Conservation (phyloP, 768 basidiomycete genomes). For the Mycena latifolia region DNA sequence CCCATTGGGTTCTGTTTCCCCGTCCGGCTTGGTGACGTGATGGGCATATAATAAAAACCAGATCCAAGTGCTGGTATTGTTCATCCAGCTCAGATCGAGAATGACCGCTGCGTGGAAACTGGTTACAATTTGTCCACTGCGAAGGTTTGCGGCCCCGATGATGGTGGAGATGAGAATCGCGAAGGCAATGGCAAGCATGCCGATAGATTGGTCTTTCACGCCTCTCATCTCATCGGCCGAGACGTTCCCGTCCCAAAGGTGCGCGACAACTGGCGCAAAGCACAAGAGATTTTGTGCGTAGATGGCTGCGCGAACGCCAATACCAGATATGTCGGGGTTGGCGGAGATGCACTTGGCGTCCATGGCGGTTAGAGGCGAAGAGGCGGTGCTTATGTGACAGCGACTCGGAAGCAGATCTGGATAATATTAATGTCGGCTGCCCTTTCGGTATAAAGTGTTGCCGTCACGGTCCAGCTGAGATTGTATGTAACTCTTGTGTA, state of each 20-base stretch:
- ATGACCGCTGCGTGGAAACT: neutral
- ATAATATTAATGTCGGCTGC: no score
- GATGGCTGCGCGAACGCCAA: no score
- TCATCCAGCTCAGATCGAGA: constrained; percentile 7
- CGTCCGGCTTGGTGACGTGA: neutral
- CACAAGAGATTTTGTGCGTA: constrained; percentile 16
- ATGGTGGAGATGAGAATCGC: constrained; percentile 5
- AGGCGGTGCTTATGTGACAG: neutral
- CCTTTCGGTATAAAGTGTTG: no score
- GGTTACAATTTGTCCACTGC: neutral
- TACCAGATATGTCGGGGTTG: constrained; percentile 9
- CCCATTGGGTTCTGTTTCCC: no score
- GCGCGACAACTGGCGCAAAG: constrained; percentile 7
- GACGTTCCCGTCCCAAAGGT: constrained; percentile 15
- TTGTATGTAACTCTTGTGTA: no score
- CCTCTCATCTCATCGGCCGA: constrained; percentile 10
- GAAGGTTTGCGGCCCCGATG: neutral
- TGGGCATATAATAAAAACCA: constrained; percentile 1
- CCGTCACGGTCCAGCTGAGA: no score
- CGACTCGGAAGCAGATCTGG: no score
- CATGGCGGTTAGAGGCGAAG: constrained; percentile 6
- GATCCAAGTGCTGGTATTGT: no score
- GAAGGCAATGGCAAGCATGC: constrained; percentile 9
- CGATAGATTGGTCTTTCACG: constrained; percentile 19
- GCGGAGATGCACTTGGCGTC: constrained; percentile 10